Evolutionary conservation across 176 grass and related monocot species (phyloP).

Genomic region (Ananas comosus): DNA sequence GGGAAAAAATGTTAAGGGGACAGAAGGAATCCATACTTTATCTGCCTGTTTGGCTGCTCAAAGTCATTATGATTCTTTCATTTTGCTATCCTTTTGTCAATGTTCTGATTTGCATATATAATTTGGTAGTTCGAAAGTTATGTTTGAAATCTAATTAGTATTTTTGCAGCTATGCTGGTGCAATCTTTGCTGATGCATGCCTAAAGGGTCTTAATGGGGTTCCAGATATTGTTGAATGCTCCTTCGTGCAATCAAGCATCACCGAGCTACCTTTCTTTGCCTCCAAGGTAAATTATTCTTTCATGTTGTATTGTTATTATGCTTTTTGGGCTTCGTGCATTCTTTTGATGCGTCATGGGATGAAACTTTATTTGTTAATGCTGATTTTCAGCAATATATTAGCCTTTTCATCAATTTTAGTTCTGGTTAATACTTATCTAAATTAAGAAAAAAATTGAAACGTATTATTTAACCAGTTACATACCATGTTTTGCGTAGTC

Average conservation of each 20-base stretch:
- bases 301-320: background rate
- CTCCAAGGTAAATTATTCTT: slow-evolving; percentile 52
- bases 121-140: too few relatives aligned
- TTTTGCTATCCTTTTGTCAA: too few relatives aligned
- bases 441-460: too few relatives aligned
- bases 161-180: slow-evolving; percentile 69
- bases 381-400: background rate
- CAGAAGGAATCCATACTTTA: too few relatives aligned
- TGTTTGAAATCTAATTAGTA: background rate
- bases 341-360: background rate
- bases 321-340: too few relatives aligned
- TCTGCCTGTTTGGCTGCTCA: too few relatives aligned
- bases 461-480: too few relatives aligned
- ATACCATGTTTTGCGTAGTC: too few relatives aligned
- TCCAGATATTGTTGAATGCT: slow-evolving; percentile 75
- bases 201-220: slow-evolving; percentile 94
- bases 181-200: slow-evolving; percentile 95
- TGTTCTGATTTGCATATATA: too few relatives aligned
- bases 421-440: background rate
- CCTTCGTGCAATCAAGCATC: slow-evolving; percentile 88
- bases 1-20: too few relatives aligned
- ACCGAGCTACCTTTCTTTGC: slow-evolving; percentile 93
- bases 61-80: too few relatives aligned
- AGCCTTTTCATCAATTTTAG: background rate
- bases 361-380: slow-evolving; percentile 4